Conservation (phyloP, 2,329 filamentous ascomycete species). For the Aspergillus tamarii region DNA sequence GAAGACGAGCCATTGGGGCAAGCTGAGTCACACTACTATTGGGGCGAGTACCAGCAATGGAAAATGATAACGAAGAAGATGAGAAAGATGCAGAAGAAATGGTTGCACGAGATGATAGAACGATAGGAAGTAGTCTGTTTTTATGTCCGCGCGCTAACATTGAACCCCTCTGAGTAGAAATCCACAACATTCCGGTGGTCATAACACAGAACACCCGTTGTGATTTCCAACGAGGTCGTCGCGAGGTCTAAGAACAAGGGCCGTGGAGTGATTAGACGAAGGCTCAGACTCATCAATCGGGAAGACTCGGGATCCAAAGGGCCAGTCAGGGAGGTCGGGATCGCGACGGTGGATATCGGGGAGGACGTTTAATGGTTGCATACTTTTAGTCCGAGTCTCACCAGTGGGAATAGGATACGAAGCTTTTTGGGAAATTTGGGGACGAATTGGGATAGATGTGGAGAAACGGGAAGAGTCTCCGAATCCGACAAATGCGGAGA, state of each 20-base stretch:
- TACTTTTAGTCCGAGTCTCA: conserved; percentile 23
- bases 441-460: conserved; percentile 17
- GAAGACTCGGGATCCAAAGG: conserved; percentile 27
- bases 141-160: conserved; percentile 39
- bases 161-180: conserved; percentile 36
- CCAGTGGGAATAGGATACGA: conserved; percentile 23
- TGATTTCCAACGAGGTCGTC: conserved; percentile 25
- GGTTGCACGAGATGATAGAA: conserved; percentile 11
- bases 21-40: conserved; percentile 28
- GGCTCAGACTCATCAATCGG: conserved; percentile 24
- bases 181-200: conserved; percentile 49
- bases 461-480: conserved; percentile 27
- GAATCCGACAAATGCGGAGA: conserved; percentile 28
- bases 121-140: conserved; percentile 30
- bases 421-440: conserved; percentile 27
- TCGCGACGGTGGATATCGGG: conserved; percentile 26
- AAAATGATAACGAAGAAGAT: conserved; percentile 20
- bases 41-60: conserved; percentile 19
- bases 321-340: conserved; percentile 26
- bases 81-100: conserved; percentile 22
- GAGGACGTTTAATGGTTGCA: conserved; percentile 22
- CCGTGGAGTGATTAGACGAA: conserved; percentile 19
- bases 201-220: conserved; percentile 52
- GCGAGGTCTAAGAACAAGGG: conserved; percentile 24
- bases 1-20: conserved; percentile 41